Evolutionary conservation across 306 rosid genomes (phyloP).

Genomic region (Senna tora): DNA sequence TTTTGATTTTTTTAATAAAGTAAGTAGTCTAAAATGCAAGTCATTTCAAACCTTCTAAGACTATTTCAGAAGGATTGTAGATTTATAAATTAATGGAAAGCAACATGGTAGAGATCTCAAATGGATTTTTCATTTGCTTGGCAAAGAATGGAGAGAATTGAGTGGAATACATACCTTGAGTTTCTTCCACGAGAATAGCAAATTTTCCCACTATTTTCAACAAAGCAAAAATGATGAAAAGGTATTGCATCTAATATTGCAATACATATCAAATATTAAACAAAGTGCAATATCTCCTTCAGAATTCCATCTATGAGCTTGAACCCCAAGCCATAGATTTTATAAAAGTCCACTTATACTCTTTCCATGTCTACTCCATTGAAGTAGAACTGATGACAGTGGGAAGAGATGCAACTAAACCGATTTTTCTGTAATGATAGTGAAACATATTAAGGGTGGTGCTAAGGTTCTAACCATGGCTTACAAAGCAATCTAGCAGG

Average conservation of each 20-base stretch:
- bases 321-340: slow-evolving; percentile 42
- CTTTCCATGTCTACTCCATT: slow-evolving; percentile 40
- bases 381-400: too few relatives aligned
- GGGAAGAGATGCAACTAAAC: too few relatives aligned
- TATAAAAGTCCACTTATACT: slow-evolving; percentile 25
- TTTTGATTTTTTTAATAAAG: too few relatives aligned
- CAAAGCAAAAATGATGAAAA: not conserved
- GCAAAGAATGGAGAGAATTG: slow-evolving; percentile 37
- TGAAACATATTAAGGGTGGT: too few relatives aligned
- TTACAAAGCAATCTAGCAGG: too few relatives aligned
- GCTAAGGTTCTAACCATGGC: too few relatives aligned
- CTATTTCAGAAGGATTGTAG: too few relatives aligned
- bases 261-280: slow-evolving; percentile 33
- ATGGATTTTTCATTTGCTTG: not conserved
- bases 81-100: too few relatives aligned
- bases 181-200: slow-evolving; percentile 36
- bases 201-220: slow-evolving; percentile 26
- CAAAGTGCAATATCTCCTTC: slow-evolving; percentile 40
- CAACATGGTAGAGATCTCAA: too few relatives aligned
- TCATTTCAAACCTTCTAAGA: too few relatives aligned
- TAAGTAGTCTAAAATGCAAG: too few relatives aligned
- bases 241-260: slow-evolving; percentile 18
- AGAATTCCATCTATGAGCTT: slow-evolving; percentile 41
- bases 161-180: slow-evolving; percentile 47
- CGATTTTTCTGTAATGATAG: too few relatives aligned